Conservation (phyloP, 495 filamentous ascomycete genomes). For the Penicillium canescens region DNA sequence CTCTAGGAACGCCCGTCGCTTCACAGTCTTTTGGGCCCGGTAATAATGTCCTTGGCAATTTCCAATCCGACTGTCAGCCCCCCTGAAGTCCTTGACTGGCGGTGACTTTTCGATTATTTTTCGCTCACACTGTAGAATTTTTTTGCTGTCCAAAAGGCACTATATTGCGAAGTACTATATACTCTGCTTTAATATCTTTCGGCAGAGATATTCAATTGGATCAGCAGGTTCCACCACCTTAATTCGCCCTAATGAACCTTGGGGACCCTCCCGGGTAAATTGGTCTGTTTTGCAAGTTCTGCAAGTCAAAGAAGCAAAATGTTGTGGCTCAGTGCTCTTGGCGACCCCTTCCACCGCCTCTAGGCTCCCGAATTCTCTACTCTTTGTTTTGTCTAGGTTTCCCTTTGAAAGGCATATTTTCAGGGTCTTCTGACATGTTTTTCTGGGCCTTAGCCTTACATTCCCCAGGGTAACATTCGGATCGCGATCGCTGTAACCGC, state of each 20-base stretch:
- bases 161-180: no score
- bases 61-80: not conserved
- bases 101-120: not conserved
- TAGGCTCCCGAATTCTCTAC: slow-evolving; percentile 3
- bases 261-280: not conserved
- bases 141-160: no score
- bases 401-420: not conserved
- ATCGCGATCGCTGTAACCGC: not conserved
- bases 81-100: not conserved
- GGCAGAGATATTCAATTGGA: slow-evolving; percentile 8
- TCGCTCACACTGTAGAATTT: no score
- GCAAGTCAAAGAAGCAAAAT: not conserved
- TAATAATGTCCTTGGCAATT: slow-evolving; percentile 3
- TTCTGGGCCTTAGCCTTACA: not conserved
- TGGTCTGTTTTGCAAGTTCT: not conserved
- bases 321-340: not conserved
- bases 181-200: not conserved
- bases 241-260: slow-evolving; percentile 6
- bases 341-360: not conserved
- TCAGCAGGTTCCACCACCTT: slow-evolving; percentile 28
- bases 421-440: not conserved
- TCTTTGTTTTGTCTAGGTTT: not conserved
- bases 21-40: not conserved
- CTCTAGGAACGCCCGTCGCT: not conserved
- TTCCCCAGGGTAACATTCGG: slow-evolving; percentile 8